Evolutionary conservation across 768 basidiomycete genomes (phyloP).

Genomic region (Serendipita sp.): DNA sequence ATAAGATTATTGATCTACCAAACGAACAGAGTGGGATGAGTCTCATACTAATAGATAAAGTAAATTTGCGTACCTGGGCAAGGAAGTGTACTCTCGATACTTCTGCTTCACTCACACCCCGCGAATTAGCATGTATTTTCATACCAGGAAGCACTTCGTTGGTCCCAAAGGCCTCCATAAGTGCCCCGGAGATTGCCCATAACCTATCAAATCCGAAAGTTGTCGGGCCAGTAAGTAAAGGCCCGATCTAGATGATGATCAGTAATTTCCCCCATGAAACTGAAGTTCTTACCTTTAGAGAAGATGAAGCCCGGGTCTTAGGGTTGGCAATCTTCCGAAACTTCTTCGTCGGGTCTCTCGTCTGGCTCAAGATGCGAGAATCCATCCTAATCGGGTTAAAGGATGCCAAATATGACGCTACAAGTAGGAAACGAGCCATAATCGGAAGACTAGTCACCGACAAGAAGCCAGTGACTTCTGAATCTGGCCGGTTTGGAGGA

Average conservation of each 20-base stretch:
- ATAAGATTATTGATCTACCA: slow-evolving; percentile 50
- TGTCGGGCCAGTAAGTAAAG: slow-evolving; percentile 62
- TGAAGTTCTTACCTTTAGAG: slow-evolving; percentile 27
- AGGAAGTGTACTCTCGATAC: slow-evolving; percentile 42
- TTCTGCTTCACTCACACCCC: slow-evolving; percentile 65
- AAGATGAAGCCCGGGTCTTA: slow-evolving; percentile 23
- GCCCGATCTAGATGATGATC: slow-evolving; percentile 37
- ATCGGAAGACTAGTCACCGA: slow-evolving; percentile 22
- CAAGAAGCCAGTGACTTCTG: not conserved
- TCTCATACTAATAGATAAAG: not conserved
- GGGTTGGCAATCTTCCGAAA: slow-evolving; percentile 26
- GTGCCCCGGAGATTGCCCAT: slow-evolving; percentile 58
- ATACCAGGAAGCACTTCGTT: slow-evolving; percentile 30
- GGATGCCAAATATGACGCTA: slow-evolving; percentile 68
- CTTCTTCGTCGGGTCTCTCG: slow-evolving; percentile 47
- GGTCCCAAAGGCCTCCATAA: slow-evolving; percentile 41
- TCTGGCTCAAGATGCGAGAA: slow-evolving; percentile 59
- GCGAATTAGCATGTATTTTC: slow-evolving; percentile 28
- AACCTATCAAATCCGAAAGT: slow-evolving; percentile 68
- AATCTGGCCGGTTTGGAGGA: not conserved
- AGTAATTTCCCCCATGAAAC: slow-evolving; percentile 14
- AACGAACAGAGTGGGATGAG: not conserved
- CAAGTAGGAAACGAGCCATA: slow-evolving; percentile 57
- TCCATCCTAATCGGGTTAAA: slow-evolving; percentile 73
- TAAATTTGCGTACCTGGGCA: slow-evolving; percentile 32